Evolutionary conservation across 257 asterid species (phyloP).

Genomic region (Verbascum thapsus): DNA sequence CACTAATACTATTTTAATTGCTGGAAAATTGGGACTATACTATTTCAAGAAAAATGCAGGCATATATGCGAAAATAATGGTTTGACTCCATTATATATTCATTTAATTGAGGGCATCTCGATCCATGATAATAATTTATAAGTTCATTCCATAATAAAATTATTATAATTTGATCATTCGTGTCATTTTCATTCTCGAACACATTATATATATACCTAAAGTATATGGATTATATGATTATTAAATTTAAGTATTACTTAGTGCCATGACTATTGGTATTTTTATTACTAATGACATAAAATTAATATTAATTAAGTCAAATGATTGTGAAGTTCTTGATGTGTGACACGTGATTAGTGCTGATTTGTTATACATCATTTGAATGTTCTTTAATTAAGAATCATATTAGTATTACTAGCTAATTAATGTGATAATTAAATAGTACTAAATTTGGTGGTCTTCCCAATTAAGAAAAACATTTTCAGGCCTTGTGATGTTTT

Average conservation of each 20-base stretch:
- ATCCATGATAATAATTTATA: conserved; percentile 6
- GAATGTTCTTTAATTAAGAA: no score
- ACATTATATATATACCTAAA: conserved; percentile 15
- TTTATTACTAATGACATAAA: conserved; percentile 10
- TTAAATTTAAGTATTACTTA: conserved; percentile 24
- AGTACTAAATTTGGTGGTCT: no score
- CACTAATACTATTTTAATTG: background rate
- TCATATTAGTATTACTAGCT: no score
- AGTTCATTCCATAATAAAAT: conserved; percentile 15
- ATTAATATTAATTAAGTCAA: conserved; percentile 26
- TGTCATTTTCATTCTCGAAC: conserved; percentile 20
- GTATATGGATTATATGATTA: conserved; percentile 19
- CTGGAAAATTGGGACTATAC: conserved; percentile 11
- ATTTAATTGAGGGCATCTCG: conserved; percentile 31
- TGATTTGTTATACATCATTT: background rate
- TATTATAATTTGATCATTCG: conserved; percentile 18
- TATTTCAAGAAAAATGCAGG: background rate
- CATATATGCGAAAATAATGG: conserved; percentile 34
- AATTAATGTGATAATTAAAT: no score
- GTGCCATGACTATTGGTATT: conserved; percentile 36
- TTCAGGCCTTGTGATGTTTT: no score
- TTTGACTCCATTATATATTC: conserved; percentile 42
- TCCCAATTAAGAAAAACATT: no score
- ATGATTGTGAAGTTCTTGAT: conserved; percentile 19
- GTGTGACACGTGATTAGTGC: conserved; percentile 8